phyloP scores from a whole-genome alignment of 2,329 filamentous ascomycete species.

The Cryphonectria nitschkei region DNA sequence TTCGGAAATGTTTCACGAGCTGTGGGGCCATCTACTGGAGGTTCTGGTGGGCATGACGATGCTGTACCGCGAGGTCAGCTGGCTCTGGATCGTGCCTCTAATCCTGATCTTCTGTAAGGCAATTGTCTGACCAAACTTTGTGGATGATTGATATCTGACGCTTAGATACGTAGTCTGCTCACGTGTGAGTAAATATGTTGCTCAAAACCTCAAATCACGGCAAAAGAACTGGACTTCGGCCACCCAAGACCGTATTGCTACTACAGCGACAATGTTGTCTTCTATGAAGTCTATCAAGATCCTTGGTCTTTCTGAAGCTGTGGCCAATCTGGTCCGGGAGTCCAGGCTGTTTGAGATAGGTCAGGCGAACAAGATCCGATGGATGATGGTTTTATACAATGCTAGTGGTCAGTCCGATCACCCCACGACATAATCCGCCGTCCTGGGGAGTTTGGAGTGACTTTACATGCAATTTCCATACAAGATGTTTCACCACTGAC shows the following conservation, averaged over 20 bases:
- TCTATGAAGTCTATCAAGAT: constrained; percentile 47
- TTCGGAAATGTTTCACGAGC: constrained; percentile 46
- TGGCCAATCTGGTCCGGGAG: constrained; percentile 32
- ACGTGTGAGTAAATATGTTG: constrained; percentile 45
- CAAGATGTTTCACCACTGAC: neutral
- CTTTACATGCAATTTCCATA: neutral
- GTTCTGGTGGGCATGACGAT: constrained; percentile 45
- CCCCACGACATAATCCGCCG: constrained; percentile 9
- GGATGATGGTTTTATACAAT: constrained; percentile 47
- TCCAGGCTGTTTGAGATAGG: constrained; percentile 41
- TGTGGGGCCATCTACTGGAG: constrained; percentile 47
- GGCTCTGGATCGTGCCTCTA: constrained; percentile 47
- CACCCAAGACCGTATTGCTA: constrained; percentile 45
- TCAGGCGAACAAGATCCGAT: constrained; percentile 40
- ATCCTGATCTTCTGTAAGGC: constrained; percentile 46
- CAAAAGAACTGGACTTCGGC: constrained; percentile 47
- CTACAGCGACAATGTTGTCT: constrained; percentile 40
- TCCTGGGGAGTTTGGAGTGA: neutral
- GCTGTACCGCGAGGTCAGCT: constrained; percentile 45
- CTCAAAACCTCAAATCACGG: constrained; percentile 39
- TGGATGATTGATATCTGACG: neutral
- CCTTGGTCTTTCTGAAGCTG: constrained; percentile 38
- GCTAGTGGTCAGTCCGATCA: constrained; percentile 41
- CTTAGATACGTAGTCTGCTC: constrained; percentile 46
- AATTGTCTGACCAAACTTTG: no score